Evolutionary conservation across 371 early-diverging fungal genomes (phyloP).

Genomic region (Amoeboaphelidium occidentale): DNA sequence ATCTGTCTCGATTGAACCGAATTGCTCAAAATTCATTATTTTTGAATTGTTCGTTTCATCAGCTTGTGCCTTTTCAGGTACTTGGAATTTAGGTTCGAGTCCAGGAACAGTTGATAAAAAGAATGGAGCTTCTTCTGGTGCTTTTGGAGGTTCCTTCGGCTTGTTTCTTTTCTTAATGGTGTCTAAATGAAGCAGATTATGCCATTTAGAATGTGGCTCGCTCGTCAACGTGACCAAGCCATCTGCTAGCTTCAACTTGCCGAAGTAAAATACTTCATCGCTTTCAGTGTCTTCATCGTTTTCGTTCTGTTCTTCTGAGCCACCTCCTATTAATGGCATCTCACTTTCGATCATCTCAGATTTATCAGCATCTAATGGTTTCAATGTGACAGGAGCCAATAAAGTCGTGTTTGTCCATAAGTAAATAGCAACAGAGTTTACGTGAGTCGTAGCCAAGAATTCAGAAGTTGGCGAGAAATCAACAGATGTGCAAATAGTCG

Average conservation of each 20-base stretch:
- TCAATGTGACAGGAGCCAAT: neutral
- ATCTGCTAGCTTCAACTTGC: slow-evolving; percentile 38
- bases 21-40: slow-evolving; percentile 10
- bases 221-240: slow-evolving; percentile 58
- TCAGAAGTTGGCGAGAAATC: slow-evolving; percentile 72
- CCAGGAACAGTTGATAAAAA: slow-evolving; percentile 60
- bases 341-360: too few species aligned
- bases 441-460: slow-evolving; percentile 71
- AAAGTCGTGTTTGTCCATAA: slow-evolving; percentile 33
- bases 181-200: slow-evolving; percentile 59
- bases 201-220: slow-evolving; percentile 65
- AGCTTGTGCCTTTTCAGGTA: slow-evolving; percentile 4
- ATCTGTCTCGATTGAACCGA: slow-evolving; percentile 7
- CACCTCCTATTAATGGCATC: too few species aligned
- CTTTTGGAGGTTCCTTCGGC: slow-evolving; percentile 60
- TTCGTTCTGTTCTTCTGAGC: too few species aligned
- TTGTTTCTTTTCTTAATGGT: slow-evolving; percentile 82
- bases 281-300: too few species aligned
- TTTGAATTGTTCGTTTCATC: neutral
- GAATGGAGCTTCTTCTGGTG: slow-evolving; percentile 72
- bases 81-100: slow-evolving; percentile 34
- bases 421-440: slow-evolving; percentile 65
- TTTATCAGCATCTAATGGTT: neutral
- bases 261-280: slow-evolving; percentile 13
- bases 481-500: slow-evolving; percentile 44